Conservation (phyloP, 2,329 filamentous ascomycete genomes). For the Alternaria sp. region DNA sequence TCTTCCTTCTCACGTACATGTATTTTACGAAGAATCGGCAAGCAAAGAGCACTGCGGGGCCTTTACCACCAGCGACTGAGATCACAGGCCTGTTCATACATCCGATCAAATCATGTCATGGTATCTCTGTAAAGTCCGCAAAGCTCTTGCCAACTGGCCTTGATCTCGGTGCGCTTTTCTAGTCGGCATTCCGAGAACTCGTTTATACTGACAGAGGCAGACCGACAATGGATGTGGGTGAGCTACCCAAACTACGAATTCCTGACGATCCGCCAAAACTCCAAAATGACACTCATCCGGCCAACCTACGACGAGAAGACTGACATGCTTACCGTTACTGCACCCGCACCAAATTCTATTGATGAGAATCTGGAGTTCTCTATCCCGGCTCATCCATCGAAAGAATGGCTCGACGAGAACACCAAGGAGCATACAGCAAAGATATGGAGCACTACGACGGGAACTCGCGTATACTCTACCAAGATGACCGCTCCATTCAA, state of each 20-base stretch:
- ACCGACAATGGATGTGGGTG: constrained; percentile 73
- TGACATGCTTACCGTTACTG: constrained; percentile 60
- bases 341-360: constrained; percentile 52
- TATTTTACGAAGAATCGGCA: constrained; percentile 29
- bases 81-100: constrained; percentile 65
- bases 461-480: constrained; percentile 63
- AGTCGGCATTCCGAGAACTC: too few relatives aligned
- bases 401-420: constrained; percentile 63
- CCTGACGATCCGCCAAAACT: constrained; percentile 68
- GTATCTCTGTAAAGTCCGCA: constrained; percentile 63
- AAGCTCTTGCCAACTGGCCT: constrained; percentile 65
- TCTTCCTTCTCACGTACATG: constrained; percentile 44
- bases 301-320: constrained; percentile 59
- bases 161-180: constrained; percentile 55
- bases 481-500: constrained; percentile 63
- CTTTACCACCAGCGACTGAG: constrained; percentile 52
- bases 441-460: constrained; percentile 68
- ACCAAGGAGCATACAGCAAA: constrained; percentile 60
- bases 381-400: constrained; percentile 64
- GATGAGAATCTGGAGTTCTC: constrained; percentile 52
- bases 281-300: constrained; percentile 69
- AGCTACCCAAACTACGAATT: constrained; percentile 63
- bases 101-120: constrained; percentile 72
- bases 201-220: constrained; percentile 41
- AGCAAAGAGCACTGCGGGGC: constrained; percentile 29